A percentile compares a stretch with the other conserved stretches of the same genome.
These are phyloP conservation scores for Balakata baccata DNA, from an alignment of 345 rosid genomes.

Conservation along the genomic window DNA sequence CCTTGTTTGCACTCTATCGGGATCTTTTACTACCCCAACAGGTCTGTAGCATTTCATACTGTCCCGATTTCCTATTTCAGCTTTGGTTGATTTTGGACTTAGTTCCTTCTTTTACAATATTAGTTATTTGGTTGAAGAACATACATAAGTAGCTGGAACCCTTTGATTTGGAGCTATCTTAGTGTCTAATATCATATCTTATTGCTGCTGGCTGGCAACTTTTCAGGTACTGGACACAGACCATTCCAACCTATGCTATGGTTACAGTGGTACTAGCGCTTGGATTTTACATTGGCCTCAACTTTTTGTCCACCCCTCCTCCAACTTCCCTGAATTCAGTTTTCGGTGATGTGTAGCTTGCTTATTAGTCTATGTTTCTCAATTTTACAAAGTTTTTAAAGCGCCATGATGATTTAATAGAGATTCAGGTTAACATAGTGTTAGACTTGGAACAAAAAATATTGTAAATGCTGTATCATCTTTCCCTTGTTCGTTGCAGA, in stretches of 20 bases:
- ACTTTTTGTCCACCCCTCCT: slow-evolving; percentile 66
- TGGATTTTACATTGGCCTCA: slow-evolving; percentile 67
- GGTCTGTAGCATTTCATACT: not conserved
- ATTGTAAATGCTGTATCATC: too few species aligned
- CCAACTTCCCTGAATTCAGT: slow-evolving; percentile 58
- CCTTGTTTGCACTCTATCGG: slow-evolving; percentile 58
- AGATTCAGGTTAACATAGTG: not conserved
- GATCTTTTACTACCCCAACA: slow-evolving; percentile 68
- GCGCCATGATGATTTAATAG: not conserved
- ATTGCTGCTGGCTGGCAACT: not conserved
- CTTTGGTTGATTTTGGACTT: not conserved
- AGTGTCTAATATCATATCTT: not conserved
- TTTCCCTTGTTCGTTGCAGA: slow-evolving; percentile 39
- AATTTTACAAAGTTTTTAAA: not conserved
- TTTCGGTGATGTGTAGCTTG: slow-evolving; percentile 46
- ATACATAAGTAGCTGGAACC: not conserved
- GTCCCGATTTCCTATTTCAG: not conserved
- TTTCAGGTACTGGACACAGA: slow-evolving; percentile 75
- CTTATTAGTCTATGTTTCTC: not conserved
- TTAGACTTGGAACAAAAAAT: too few species aligned
- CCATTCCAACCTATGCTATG: slow-evolving; percentile 62
- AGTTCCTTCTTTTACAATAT: not conserved
- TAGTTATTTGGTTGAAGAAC: not conserved
- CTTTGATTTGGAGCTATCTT: not conserved
- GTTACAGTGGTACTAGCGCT: slow-evolving; percentile 51